Conservation (phyloP, 768 basidiomycete genomes). For the Mycena chlorophos region DNA sequence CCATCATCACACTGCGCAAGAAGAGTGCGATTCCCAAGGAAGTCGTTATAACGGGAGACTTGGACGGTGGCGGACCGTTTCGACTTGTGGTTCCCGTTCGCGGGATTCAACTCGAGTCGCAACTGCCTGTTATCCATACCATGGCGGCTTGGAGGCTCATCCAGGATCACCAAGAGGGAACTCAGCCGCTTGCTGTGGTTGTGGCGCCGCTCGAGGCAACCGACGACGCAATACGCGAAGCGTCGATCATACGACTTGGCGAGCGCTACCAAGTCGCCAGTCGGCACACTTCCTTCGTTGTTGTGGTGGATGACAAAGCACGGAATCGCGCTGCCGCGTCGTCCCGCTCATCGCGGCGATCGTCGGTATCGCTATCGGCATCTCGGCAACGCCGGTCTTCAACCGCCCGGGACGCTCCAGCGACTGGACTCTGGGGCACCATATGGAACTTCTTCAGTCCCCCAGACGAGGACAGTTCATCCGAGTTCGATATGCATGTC, state of each 20-base stretch:
- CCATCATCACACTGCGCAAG: constrained; percentile 33
- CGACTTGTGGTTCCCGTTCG: constrained; percentile 33
- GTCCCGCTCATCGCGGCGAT: no score
- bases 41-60: constrained; percentile 35
- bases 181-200: constrained; percentile 34
- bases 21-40: constrained; percentile 30
- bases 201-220: constrained; percentile 25
- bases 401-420: background rate
- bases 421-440: background rate
- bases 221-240: constrained; percentile 39
- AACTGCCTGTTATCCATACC: constrained; percentile 47
- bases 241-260: constrained; percentile 51
- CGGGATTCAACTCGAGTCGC: constrained; percentile 32
- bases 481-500: background rate
- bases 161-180: constrained; percentile 46
- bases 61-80: constrained; percentile 37
- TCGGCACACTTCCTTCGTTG: constrained; percentile 57
- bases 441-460: constrained; percentile 6
- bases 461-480: background rate
- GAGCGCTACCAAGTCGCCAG: constrained; percentile 53
- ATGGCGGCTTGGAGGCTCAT: constrained; percentile 56
- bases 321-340: no score
- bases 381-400: no score
- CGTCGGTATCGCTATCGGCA: no score
- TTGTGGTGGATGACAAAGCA: constrained; percentile 33